Conservation (phyloP, 768 basidiomycete species). For the Hypholoma sublateritium region DNA sequence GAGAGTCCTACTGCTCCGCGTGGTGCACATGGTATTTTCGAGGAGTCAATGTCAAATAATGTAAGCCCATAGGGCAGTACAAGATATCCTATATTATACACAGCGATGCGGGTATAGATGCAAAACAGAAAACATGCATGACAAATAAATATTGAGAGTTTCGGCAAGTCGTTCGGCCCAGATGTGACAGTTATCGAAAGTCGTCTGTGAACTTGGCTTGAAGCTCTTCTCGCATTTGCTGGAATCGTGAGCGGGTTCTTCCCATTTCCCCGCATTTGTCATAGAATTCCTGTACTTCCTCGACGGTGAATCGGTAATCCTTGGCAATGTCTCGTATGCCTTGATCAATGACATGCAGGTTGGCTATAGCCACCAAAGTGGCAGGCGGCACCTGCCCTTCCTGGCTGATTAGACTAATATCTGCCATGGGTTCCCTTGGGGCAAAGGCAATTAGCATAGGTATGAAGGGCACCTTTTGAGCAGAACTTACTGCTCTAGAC, state of each 20-base stretch:
- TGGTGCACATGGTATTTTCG: constrained; percentile 62
- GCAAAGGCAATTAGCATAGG: constrained; percentile 4
- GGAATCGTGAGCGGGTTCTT: constrained; percentile 63
- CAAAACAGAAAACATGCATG: neutral
- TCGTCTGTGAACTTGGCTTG: constrained; percentile 36
- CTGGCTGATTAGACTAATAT: neutral
- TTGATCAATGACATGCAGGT: constrained; percentile 67
- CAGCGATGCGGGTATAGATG: neutral
- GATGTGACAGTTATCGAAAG: constrained; percentile 4
- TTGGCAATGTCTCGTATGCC: constrained; percentile 64
- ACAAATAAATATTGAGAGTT: neutral
- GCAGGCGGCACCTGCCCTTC: constrained; percentile 24
- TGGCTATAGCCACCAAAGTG: constrained; percentile 35
- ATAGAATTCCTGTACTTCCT: constrained; percentile 79
- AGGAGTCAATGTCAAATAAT: constrained; percentile 50
- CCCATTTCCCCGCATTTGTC: constrained; percentile 72
- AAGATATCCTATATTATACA: neutral
- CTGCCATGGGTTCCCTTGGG: neutral
- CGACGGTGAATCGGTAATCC: constrained; percentile 68
- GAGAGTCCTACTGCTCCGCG: constrained; percentile 85
- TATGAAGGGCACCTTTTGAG: neutral
- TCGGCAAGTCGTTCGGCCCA: neutral
- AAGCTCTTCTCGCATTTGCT: constrained; percentile 61
- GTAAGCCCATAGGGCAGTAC: constrained; percentile 22
- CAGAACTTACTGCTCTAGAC: constrained; percentile 34